Conservation (phyloP, 2,329 filamentous ascomycete species). For the Moelleriella libera region DNA sequence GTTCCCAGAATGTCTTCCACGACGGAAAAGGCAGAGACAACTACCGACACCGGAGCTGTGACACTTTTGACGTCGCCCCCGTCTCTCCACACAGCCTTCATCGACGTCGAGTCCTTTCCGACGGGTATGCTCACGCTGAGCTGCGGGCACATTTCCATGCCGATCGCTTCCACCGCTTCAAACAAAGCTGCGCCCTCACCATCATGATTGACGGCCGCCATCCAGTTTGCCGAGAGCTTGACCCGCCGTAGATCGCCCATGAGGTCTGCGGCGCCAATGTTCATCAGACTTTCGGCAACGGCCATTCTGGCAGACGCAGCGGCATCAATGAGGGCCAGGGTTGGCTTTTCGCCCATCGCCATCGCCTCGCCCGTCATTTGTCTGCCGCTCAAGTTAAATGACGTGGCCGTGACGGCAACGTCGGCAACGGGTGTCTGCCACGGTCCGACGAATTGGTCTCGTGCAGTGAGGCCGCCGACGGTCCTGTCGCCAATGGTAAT, state of each 20-base stretch:
- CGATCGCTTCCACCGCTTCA: slow-evolving; percentile 85
- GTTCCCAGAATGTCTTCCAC: slow-evolving; percentile 73
- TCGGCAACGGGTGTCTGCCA: slow-evolving; percentile 94
- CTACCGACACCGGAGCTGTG: slow-evolving; percentile 78
- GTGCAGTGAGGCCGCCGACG: slow-evolving; percentile 74
- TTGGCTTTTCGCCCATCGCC: slow-evolving; percentile 90
- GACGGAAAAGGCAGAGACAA: slow-evolving; percentile 81
- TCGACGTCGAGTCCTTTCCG: slow-evolving; percentile 95
- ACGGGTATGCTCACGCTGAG: slow-evolving; percentile 91
- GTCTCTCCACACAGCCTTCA: slow-evolving; percentile 95
- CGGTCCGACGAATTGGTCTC: slow-evolving; percentile 91
- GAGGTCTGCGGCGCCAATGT: slow-evolving; percentile 65
- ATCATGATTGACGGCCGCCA: slow-evolving; percentile 88
- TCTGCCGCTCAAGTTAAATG: slow-evolving; percentile 51
- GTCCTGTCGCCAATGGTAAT: slow-evolving; percentile 93
- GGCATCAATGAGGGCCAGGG: slow-evolving; percentile 76
- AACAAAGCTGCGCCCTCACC: slow-evolving; percentile 89
- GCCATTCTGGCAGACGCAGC: slow-evolving; percentile 92
- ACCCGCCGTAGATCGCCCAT: slow-evolving; percentile 64
- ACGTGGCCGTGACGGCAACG: slow-evolving; percentile 80
- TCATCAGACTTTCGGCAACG: slow-evolving; percentile 85
- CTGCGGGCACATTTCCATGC: slow-evolving; percentile 79
- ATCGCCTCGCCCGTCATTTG: slow-evolving; percentile 84
- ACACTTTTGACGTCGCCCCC: slow-evolving; percentile 62
- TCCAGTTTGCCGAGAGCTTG: slow-evolving; percentile 94